These are phyloP conservation scores for Suhomyces emberorum DNA, from an alignment of 805 yeast genomes.

Conservation along the genomic window DNA sequence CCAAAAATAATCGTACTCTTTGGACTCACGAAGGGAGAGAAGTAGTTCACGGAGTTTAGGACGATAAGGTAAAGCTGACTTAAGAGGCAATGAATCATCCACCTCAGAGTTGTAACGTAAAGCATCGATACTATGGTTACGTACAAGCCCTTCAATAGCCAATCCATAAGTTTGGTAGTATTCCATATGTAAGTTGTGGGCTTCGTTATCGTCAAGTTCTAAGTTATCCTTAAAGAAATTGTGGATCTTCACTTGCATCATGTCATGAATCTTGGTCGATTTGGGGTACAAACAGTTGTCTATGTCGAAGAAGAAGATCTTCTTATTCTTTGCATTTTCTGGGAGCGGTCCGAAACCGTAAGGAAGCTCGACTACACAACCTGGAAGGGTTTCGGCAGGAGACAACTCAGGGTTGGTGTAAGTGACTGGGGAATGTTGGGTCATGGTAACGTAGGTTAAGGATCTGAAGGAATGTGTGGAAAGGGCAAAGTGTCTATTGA, in stretches of 20 bases:
- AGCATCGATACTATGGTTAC: slow-evolving; percentile 74
- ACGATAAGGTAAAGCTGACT: slow-evolving; percentile 68
- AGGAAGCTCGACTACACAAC: slow-evolving; percentile 21
- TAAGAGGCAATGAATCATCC: slow-evolving; percentile 89
- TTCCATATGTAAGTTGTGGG: slow-evolving; percentile 62
- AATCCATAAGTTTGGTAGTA: slow-evolving; percentile 88
- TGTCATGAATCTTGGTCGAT: slow-evolving; percentile 71
- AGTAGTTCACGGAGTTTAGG: slow-evolving; percentile 51
- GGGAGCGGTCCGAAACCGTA: slow-evolving; percentile 37
- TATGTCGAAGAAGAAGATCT: slow-evolving; percentile 79
- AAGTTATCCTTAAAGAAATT: slow-evolving; percentile 70
- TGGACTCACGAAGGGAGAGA: slow-evolving; percentile 35
- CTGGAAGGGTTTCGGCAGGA: slow-evolving; percentile 6
- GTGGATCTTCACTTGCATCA: slow-evolving; percentile 86
- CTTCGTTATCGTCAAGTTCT: slow-evolving; percentile 65
- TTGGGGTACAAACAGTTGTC: slow-evolving; percentile 87
- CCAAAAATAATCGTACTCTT: slow-evolving; percentile 77
- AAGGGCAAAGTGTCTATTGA: background rate
- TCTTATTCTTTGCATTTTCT: slow-evolving; percentile 18
- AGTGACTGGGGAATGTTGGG: slow-evolving; percentile 7
- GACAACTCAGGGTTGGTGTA: slow-evolving; percentile 27
- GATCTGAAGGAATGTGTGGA: background rate
- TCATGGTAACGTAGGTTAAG: background rate
- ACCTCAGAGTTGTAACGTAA: slow-evolving; percentile 83
- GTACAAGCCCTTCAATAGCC: slow-evolving; percentile 85